Conservation (phyloP, 768 basidiomycete species). For the Macrolepiota fuliginosa region DNA sequence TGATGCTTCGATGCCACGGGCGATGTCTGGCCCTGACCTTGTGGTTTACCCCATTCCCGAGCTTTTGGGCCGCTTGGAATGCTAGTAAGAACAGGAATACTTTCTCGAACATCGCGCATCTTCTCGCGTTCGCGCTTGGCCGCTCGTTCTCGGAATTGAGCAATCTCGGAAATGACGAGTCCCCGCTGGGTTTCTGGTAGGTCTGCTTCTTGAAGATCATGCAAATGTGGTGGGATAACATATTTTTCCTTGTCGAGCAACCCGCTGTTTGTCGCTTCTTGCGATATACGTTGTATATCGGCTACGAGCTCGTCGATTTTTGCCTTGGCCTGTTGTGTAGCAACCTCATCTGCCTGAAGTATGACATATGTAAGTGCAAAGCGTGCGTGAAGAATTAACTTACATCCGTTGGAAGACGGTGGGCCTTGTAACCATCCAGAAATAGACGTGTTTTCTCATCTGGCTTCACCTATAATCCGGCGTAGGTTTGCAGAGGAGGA, state of each 20-base stretch:
- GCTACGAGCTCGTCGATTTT: slow-evolving; percentile 64
- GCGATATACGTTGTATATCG: slow-evolving; percentile 70
- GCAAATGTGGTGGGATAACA: slow-evolving; percentile 92
- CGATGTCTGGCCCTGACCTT: slow-evolving; percentile 24
- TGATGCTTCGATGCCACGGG: slow-evolving; percentile 38
- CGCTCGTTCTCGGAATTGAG: slow-evolving; percentile 91
- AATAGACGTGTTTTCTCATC: slow-evolving; percentile 93
- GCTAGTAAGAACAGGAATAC: slow-evolving; percentile 41
- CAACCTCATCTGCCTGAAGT: slow-evolving; percentile 67
- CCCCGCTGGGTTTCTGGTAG: slow-evolving; percentile 92
- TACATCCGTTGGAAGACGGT: slow-evolving; percentile 82
- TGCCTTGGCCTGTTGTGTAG: slow-evolving; percentile 57
- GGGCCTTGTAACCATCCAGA: slow-evolving; percentile 79
- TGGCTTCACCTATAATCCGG: slow-evolving; percentile 74
- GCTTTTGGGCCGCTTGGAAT: slow-evolving; percentile 74
- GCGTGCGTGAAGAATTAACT: slow-evolving; percentile 25
- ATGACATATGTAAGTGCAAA: slow-evolving; percentile 1
- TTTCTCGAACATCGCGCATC: slow-evolving; percentile 69
- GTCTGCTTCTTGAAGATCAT: slow-evolving; percentile 95
- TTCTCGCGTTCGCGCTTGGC: slow-evolving; percentile 92
- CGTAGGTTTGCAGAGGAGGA: slow-evolving; percentile 44
- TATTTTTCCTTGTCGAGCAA: slow-evolving; percentile 83
- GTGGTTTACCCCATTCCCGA: slow-evolving; percentile 78
- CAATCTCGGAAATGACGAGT: slow-evolving; percentile 94
- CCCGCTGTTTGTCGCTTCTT: slow-evolving; percentile 74